These are phyloP conservation scores for Cryphonectria carpinicola DNA, from an alignment of 2,329 filamentous ascomycete genomes.

Conservation along the genomic window DNA sequence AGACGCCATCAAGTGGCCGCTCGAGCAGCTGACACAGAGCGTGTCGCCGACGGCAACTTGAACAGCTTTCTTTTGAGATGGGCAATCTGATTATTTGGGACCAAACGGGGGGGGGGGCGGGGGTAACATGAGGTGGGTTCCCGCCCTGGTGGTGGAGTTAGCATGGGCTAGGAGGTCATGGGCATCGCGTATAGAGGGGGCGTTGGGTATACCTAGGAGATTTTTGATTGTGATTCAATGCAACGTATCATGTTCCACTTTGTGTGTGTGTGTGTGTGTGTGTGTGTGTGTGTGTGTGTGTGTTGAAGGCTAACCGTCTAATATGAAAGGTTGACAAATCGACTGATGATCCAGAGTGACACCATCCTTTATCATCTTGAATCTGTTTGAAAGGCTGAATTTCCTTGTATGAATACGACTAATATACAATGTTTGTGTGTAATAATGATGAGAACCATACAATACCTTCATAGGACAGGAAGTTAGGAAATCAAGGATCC, in stretches of 20 bases:
- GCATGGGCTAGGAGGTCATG: no score
- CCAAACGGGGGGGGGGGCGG: no score
- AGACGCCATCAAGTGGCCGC: conserved; percentile 21
- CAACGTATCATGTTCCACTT: background rate
- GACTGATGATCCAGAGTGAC: background rate
- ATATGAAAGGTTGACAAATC: background rate
- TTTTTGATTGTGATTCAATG: background rate
- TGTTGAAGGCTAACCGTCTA: background rate
- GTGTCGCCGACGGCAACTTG: background rate
- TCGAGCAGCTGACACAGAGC: conserved; percentile 19
- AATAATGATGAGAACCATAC: background rate
- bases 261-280: background rate
- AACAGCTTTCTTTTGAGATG: background rate
- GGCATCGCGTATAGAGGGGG: no score
- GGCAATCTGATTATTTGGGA: background rate
- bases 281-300: background rate
- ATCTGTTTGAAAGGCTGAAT: background rate
- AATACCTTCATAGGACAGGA: background rate
- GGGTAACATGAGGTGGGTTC: no score
- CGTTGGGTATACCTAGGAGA: background rate
- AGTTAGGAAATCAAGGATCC: background rate
- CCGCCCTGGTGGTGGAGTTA: no score
- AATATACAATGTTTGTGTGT: background rate
- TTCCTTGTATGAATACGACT: background rate
- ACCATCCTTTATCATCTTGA: background rate